These are phyloP conservation scores for Boletus speciosus DNA, from an alignment of 768 basidiomycete genomes.

Conservation along the genomic window DNA sequence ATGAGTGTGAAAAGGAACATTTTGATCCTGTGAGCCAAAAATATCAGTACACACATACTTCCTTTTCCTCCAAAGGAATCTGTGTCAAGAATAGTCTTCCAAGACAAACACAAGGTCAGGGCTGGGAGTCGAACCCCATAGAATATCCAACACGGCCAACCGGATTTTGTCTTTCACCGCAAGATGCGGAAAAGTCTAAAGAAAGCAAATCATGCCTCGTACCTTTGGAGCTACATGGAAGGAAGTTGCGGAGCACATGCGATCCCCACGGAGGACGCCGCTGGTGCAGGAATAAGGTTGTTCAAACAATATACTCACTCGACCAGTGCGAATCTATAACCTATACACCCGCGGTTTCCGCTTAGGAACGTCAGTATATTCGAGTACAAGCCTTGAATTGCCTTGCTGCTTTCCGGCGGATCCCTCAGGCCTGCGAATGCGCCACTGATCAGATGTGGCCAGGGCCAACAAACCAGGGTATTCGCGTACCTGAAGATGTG, in stretches of 20 bases:
- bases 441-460: conserved; percentile 21
- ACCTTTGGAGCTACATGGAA: conserved; percentile 8
- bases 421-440: conserved; percentile 41
- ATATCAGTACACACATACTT: conserved; percentile 12
- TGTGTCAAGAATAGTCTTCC: conserved; percentile 1
- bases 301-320: conserved; percentile 43
- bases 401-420: conserved; percentile 34
- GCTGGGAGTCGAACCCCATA: conserved; percentile 1
- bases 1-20: conserved; percentile 57
- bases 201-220: conserved; percentile 17
- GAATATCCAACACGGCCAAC: conserved; percentile 4
- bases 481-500: conserved; percentile 48
- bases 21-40: conserved; percentile 49
- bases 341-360: conserved; percentile 59
- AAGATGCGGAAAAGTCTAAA: conserved; percentile 18
- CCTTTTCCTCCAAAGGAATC: neutral
- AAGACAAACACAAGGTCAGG: neutral
- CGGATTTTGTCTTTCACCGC: conserved; percentile 2
- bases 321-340: conserved; percentile 56
- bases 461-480: conserved; percentile 22
- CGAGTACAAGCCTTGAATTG: conserved; percentile 50
- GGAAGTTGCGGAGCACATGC: conserved; percentile 3
- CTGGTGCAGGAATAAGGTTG: conserved; percentile 10
- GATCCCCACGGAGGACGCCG: conserved; percentile 7
- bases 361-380: conserved; percentile 56